phyloP scores from a whole-genome alignment of 1,284 basidiomycete genomes.

The Heliocybe sulcata region DNA sequence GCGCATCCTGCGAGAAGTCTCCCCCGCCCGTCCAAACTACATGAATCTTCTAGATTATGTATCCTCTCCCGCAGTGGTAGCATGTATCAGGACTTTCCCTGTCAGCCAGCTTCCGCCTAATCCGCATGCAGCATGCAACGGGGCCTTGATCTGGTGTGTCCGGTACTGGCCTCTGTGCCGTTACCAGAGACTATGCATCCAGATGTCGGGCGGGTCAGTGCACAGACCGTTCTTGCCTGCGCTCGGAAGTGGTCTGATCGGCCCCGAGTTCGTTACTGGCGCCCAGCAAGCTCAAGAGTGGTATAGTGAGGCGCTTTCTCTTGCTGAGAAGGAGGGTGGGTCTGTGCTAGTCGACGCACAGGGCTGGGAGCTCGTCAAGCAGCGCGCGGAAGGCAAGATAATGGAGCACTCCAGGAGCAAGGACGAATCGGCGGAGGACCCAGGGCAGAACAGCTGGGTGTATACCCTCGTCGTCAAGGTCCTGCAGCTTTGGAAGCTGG shows the following conservation, averaged over 20 bases:
- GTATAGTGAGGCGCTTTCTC: not conserved
- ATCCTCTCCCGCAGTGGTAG: not conserved
- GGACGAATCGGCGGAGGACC: not conserved
- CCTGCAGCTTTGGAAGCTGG: not conserved
- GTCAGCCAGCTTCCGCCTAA: not conserved
- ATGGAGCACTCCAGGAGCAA: not conserved
- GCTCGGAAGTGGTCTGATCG: not conserved
- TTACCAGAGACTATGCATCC: not conserved
- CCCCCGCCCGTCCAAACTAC: not conserved
- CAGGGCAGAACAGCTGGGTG: not conserved
- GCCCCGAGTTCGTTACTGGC: not conserved
- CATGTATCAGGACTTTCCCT: not conserved
- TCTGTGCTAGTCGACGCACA: not conserved
- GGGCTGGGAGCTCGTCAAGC: not conserved
- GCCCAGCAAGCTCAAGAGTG: not conserved
- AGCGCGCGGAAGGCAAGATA: not conserved
- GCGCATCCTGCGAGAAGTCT: not conserved
- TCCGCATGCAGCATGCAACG: not conserved
- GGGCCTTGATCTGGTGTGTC: not conserved
- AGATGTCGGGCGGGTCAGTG: not conserved
- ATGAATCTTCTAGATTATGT: not conserved
- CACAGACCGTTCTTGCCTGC: not conserved
- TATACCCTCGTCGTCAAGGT: not conserved
- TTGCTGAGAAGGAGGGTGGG: not conserved
- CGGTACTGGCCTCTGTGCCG: not conserved